Evolutionary conservation across 371 early-diverging fungal species (phyloP).

Genomic region (Saksenaea oblongispora): DNA sequence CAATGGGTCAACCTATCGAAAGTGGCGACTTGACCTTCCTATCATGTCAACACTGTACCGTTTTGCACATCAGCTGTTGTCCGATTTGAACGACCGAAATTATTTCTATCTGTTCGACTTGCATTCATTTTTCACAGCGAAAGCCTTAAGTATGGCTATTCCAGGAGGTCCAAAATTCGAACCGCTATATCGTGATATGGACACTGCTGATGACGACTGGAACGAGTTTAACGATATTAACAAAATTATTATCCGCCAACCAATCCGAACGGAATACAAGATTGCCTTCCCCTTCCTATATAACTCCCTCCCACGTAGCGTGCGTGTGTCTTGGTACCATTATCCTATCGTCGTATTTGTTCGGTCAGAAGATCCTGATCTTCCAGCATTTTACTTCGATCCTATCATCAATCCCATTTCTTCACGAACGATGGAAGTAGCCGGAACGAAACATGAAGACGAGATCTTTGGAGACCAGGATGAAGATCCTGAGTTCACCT

Average conservation of each 20-base stretch:
- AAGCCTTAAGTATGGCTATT: conserved; percentile 98
- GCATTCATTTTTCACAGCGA: conserved; percentile 94
- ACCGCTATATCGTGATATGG: conserved; percentile 93
- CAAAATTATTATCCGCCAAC: conserved; percentile 98
- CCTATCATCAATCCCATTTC: conserved; percentile 97
- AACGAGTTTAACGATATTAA: conserved; percentile 99
- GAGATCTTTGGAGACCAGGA: conserved; percentile 86
- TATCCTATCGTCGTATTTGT: conserved; percentile 89
- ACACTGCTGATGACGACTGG: conserved; percentile 98
- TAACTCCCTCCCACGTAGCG: conserved; percentile 93
- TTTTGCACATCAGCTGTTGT: conserved; percentile 89
- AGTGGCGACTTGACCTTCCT: conserved; percentile 91
- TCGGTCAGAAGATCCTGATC: conserved; percentile 91
- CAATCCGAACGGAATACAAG: conserved; percentile 97
- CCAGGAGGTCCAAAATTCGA: conserved; percentile 99
- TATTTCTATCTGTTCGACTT: conserved; percentile 97
- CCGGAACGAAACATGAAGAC: conserved; percentile 71
- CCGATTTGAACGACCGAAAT: conserved; percentile 93
- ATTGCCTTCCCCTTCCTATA: conserved; percentile 98
- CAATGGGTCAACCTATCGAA: conserved; percentile 88
- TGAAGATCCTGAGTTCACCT: conserved; percentile 67
- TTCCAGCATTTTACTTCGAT: conserved; percentile 97
- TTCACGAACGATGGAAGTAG: conserved; percentile 68
- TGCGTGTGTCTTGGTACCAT: conserved; percentile 93
- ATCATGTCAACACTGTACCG: conserved; percentile 95